Evolutionary conservation across 805 yeast genomes (phyloP), one percentile per base, ranked within the genome.

Genomic region (Pichia scutulata): DNA sequence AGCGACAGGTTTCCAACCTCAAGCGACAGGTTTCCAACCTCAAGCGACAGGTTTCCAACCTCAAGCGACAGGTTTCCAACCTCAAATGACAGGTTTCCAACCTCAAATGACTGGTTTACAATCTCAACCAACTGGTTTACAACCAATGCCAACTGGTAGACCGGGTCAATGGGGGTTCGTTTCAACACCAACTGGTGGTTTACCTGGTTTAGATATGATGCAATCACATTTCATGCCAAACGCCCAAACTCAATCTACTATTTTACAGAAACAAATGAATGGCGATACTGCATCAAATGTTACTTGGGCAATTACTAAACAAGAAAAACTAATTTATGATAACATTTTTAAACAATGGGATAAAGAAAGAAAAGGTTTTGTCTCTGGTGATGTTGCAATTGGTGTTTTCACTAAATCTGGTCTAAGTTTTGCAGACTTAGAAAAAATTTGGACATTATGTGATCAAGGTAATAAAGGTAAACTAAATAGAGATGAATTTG

Each of bases 321-420:
- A 87, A 59, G 98, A 92, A 63, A 90, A 89, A 63, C 75, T 75
- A 50, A 81, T 89, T 51, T 92, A 90, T 69, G 95, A 86, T 60
- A 86, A 84, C 46, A 87, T 92, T 52, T 92, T 93, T 70, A 77
- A 76, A 49, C 89, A 93, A 40, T 92, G 96, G 89, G 97, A 90
- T 61, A 71, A 80, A 16, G 61, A 71, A 40, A 75, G 75, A 44
- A 70, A 71, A 42, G 98, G 98, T 0, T 79, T 68, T 55, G 73
- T 92, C 53, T 84, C 82, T 51, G 96, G 97, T 16, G 78, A 79
- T 24, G 80, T 83, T 13, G 97, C 97, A 2, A 86, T 92, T 47
- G 80, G 80, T 50, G 83, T 93, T 44, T 89, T 93, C 66, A 83
- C 93, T 49, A 92, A 93, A 69, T 86, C 96, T 21, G 98, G 98